Base-by-base conservation (phyloP, 2,329 filamentous ascomycete genomes). In the Colletotrichum incanum region DNA sequence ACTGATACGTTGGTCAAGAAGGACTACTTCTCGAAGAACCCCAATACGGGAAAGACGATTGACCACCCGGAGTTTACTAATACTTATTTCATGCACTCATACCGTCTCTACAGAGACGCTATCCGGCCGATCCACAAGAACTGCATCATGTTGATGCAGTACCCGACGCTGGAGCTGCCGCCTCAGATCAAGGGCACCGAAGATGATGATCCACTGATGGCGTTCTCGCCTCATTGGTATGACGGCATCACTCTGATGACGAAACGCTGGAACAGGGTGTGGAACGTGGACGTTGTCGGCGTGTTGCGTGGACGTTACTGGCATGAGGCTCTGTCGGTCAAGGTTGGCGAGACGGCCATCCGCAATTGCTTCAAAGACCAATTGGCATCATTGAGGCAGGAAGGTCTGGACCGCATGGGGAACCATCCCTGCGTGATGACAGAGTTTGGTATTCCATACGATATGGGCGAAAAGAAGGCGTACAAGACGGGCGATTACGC, bases 221-320 rank as follows among this genome's bases (percentile, higher is more conserved):
- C 95, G 2, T 98, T 98, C 80, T 93, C 96, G 12, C 94, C 95
- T 1, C 96, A 99, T 82, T 99, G 94, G 80, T 99, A 99, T 81
- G 96, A 99, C 77, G 96, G 96, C 14, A 93, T 99, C 67, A 99
- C 96, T 0, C 87, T 99, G 5, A 93, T 99, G 89, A 98, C 94
- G 16, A 99, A 99, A 84, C 97, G 98, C 81, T 99, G 96, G 96
- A 99, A 98, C 79, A 93, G 95, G 49, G 91, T 93, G 20, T 99
- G 96, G 93, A 99, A 99, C 76, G 93, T 99, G 9, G 96, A 99
- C 80, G 94, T 99, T 5, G 91, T 99, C 62, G 96, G 96, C 2
- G 90, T 99, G 18, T 86, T 99, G 54, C 92, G 96, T 56, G 96
- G 96, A 16, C 93, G 92, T 75, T 99, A 99, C 79, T 86, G 93